Percentiles rank a stretch among this genome's conserved stretches.
phyloP scores from a whole-genome alignment of 345 rosid genomes.

The Euphorbia lathyris region DNA sequence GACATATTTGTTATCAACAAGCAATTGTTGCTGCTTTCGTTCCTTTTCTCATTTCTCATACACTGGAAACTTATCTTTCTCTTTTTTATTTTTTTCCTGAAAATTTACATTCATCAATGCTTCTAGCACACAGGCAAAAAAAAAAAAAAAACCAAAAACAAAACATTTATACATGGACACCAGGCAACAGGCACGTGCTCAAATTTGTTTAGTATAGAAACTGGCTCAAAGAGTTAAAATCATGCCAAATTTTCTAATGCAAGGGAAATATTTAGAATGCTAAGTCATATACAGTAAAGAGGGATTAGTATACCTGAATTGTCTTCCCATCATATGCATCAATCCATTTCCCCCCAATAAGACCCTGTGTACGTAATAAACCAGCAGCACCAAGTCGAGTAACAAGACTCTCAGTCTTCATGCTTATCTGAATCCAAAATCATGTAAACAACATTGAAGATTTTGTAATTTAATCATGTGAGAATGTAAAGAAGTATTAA shows the following conservation, averaged over 20 bases:
- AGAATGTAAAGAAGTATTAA: background rate
- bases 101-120: background rate
- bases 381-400: constrained; percentile 47
- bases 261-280: background rate
- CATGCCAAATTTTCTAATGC: background rate
- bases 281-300: background rate
- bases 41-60: background rate
- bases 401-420: constrained; percentile 42
- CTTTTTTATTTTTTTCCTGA: too few relatives aligned
- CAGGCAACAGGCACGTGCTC: background rate
- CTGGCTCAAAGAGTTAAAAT: background rate
- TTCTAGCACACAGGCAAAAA: background rate
- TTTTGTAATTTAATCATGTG: background rate
- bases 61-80: background rate
- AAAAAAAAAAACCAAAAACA: background rate
- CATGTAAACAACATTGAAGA: background rate
- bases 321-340: constrained; percentile 73
- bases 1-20: background rate
- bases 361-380: constrained; percentile 62
- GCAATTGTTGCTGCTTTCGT: background rate
- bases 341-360: constrained; percentile 85
- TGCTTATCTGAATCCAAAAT: constrained; percentile 53
- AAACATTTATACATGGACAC: background rate
- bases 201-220: background rate
- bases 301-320: constrained; percentile 40